Evolutionary conservation across 176 grass and related monocot genomes (phyloP), one percentile per base, ranked within the genome.

Genomic region (Phyllostachys edulis): DNA sequence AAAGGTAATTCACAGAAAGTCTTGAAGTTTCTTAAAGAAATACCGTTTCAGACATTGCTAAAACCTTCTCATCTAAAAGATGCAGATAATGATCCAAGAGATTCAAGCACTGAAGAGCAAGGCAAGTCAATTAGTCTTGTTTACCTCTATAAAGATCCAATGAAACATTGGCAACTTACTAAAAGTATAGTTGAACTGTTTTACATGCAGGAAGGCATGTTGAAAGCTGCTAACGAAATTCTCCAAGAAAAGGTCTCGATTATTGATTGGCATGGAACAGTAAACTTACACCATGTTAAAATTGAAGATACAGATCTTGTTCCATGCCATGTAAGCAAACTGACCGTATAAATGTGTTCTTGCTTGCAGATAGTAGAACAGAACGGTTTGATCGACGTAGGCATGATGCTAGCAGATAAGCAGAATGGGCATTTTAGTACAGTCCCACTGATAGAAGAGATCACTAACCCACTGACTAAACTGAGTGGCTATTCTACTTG

Each of bases 61-160:
- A 78, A 60, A 73, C 24, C 40, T 69, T 84, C 37, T 39, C 87
- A 17, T 21, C 41, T 73, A 80, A 80, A 89, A 96, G 91, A 96
- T 89, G 94, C 88, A 93, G 89, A 87, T 92, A 69, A 95, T 95
- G 90, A 88, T 91, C 83, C 90, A 95, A 80, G 93, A 95, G 90
- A 95, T 95, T 59, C 85, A 95, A 75, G 86, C 90, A 65, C 91
- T 96, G n/a, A 93, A 96, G 80, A 93, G 86, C 86, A 93, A 96
- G 94, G 91, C 80, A 91, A 76, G 73, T 67, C 39, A 77, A 77
- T 50, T 24, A 72, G 11, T 51, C 27, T 21, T 69, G 52, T 59
- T 39, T 45, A 57, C 24, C 78, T 79, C 29, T 66, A 59, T 41
- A 62, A 63, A 78, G 26, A 85, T 6, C 46, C 71, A 49, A 67